Conservation (phyloP, 2,329 filamentous ascomycete species). For the Lasiodiplodia citricola region DNA sequence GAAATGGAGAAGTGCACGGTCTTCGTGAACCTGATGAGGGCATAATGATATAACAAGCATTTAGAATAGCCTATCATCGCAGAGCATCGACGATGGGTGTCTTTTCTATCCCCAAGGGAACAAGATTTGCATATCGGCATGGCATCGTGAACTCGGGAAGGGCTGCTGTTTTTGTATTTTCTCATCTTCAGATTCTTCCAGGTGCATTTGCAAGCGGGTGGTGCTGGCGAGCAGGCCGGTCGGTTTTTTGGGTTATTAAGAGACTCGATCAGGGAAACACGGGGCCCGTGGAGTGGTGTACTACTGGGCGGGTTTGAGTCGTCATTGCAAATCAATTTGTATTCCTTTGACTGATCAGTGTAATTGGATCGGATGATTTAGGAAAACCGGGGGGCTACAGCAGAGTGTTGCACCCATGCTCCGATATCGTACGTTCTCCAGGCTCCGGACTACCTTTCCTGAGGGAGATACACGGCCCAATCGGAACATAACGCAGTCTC, state of each 20-base stretch:
- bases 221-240: neutral
- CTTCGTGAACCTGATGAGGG: constrained; percentile 70
- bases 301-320: neutral
- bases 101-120: neutral
- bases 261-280: neutral
- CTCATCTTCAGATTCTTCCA: neutral
- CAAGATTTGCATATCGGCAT: neutral
- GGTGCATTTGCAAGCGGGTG: neutral
- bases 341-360: neutral
- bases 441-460: neutral
- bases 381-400: no score
- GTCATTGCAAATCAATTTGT: neutral
- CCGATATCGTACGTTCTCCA: neutral
- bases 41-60: neutral
- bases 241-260: neutral
- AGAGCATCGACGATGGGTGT: neutral
- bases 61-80: neutral
- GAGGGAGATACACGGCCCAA: neutral
- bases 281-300: neutral
- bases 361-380: no score
- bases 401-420: neutral
- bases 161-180: neutral
- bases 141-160: neutral
- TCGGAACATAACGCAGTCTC: constrained; percentile 7
- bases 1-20: constrained; percentile 82